These are phyloP conservation scores for Trypanosoma mega DNA, from an alignment of 208 protist species.

Conservation along the genomic window DNA sequence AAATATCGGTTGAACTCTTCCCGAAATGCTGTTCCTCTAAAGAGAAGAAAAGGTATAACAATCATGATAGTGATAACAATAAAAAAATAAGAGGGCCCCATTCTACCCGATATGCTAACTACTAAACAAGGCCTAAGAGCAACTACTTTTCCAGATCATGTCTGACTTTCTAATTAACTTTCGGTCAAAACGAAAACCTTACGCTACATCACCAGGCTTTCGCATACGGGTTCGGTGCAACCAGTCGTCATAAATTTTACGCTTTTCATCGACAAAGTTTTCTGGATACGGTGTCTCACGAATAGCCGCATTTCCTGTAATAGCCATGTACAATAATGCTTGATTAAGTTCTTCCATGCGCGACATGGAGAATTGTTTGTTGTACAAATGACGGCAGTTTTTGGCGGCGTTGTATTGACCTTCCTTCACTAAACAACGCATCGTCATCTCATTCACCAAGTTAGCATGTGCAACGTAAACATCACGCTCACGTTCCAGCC, in stretches of 20 bases:
- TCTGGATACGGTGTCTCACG: conserved; percentile 83
- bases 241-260: conserved; percentile 89
- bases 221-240: conserved; percentile 80
- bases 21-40: too few species aligned
- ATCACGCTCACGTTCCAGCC: conserved; percentile 75
- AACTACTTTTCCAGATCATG: too few species aligned
- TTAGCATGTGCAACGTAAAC: conserved; percentile 80
- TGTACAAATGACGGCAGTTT: conserved; percentile 80
- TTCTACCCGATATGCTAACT: too few species aligned
- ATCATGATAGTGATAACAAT: too few species aligned
- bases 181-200: too few species aligned
- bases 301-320: conserved; percentile 83
- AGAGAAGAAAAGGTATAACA: too few species aligned
- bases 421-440: conserved; percentile 74
- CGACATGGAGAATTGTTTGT: conserved; percentile 84
- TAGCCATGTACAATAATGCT: conserved; percentile 81
- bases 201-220: conserved; percentile 67
- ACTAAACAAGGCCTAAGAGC: too few species aligned
- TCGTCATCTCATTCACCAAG: conserved; percentile 74
- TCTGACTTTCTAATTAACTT: neutral
- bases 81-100: too few species aligned
- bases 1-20: too few species aligned
- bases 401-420: conserved; percentile 89
- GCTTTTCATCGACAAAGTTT: conserved; percentile 84
- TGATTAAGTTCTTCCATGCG: conserved; percentile 85